phyloP scores from a whole-genome alignment of 1,284 basidiomycete genomes.

The Mycosarcoma maydis region DNA sequence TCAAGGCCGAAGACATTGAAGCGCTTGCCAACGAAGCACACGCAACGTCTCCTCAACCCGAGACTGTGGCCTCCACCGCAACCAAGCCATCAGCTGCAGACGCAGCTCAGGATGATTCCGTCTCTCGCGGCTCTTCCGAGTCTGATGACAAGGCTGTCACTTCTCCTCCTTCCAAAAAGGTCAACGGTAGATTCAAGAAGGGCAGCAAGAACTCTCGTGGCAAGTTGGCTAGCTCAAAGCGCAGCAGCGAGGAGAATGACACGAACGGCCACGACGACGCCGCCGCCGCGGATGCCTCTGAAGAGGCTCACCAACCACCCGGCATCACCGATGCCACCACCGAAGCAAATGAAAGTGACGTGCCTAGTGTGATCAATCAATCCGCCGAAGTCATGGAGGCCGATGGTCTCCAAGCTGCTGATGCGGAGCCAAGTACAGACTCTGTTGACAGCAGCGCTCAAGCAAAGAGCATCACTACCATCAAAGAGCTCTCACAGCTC shows the following conservation, averaged over 20 bases:
- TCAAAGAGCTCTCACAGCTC: conserved; percentile 53
- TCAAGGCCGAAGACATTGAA: conserved; percentile 8
- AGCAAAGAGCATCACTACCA: conserved; percentile 18
- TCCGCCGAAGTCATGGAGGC: background rate
- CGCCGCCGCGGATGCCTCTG: background rate
- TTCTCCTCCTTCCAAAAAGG: conserved; percentile 29
- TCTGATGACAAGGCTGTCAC: conserved; percentile 27
- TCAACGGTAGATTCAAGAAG: conserved; percentile 30
- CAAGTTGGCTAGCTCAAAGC: conserved; percentile 31
- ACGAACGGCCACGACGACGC: too few relatives aligned
- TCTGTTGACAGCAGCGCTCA: conserved; percentile 8
- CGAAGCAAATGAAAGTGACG: background rate
- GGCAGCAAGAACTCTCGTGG: conserved; percentile 25
- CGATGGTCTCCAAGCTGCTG: conserved; percentile 4
- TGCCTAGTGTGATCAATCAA: background rate
- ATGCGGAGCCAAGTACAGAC: conserved; percentile 1
- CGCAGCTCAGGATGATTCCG: conserved; percentile 19
- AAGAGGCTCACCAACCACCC: conserved; percentile 6
- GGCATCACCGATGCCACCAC: background rate
- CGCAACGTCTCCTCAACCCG: conserved; percentile 4
- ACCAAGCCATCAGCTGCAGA: conserved; percentile 12
- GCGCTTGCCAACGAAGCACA: background rate
- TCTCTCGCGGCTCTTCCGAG: conserved; percentile 31
- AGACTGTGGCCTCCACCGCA: background rate
- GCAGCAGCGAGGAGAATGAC: conserved; percentile 39